phyloP scores from a whole-genome alignment of 345 rosid species.

The Ceriops zippeliana region DNA sequence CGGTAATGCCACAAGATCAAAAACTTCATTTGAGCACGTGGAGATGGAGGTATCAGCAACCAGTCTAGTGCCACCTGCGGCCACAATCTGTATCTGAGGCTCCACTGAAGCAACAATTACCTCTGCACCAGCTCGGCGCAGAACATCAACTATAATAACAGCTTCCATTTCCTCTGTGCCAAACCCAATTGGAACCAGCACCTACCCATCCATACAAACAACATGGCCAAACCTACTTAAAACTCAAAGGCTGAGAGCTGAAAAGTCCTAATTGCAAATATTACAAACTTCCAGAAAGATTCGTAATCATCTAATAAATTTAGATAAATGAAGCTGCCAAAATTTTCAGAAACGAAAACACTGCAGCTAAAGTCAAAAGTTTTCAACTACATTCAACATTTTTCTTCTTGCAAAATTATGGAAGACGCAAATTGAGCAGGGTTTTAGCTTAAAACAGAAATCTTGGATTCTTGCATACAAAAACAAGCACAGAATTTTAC shows the following conservation, averaged over 20 bases:
- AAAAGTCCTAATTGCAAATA: neutral
- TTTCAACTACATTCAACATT: too few relatives aligned
- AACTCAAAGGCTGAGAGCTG: neutral
- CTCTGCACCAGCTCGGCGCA: slow-evolving; percentile 88
- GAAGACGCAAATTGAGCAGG: neutral
- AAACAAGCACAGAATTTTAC: neutral
- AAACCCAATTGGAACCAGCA: slow-evolving; percentile 77
- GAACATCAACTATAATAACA: slow-evolving; percentile 65
- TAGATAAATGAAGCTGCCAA: neutral
- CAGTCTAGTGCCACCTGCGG: slow-evolving; percentile 62
- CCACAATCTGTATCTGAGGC: slow-evolving; percentile 72
- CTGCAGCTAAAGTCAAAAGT: too few relatives aligned
- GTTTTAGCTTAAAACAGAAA: neutral
- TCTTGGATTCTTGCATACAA: neutral
- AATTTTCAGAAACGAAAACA: neutral
- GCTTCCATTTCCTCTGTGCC: slow-evolving; percentile 97
- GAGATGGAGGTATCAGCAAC: slow-evolving; percentile 76
- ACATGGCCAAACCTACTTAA: neutral
- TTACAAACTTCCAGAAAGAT: neutral
- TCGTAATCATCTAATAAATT: neutral
- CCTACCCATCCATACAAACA: slow-evolving; percentile 40
- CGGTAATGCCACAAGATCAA: slow-evolving; percentile 87
- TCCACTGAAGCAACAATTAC: slow-evolving; percentile 89
- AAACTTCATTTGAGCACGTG: slow-evolving; percentile 52
- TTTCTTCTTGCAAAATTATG: too few relatives aligned